These are phyloP conservation scores for Jatropha curcas DNA, from an alignment of 345 rosid genomes.

Conservation along the genomic window DNA sequence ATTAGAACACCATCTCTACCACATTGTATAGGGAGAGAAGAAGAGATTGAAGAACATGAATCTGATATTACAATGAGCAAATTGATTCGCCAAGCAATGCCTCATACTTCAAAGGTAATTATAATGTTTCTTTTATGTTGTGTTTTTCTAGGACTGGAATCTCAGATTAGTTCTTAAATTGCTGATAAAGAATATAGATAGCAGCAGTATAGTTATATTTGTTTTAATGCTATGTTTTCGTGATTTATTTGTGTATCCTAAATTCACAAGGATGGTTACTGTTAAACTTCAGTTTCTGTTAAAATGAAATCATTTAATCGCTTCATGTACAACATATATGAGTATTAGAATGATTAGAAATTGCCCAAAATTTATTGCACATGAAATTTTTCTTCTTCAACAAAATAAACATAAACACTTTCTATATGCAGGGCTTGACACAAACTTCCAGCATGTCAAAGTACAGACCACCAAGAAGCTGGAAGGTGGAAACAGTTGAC, in stretches of 20 bases:
- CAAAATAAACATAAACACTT: background rate
- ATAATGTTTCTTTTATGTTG: too few relatives aligned
- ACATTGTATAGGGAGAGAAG: slow-evolving; percentile 30
- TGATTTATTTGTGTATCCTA: too few relatives aligned
- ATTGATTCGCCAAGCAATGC: slow-evolving; percentile 58
- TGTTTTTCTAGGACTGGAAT: too few relatives aligned
- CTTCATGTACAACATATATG: too few relatives aligned
- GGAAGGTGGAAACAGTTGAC: slow-evolving; percentile 19
- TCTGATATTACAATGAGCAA: slow-evolving; percentile 55
- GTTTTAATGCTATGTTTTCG: too few relatives aligned
- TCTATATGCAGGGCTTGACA: slow-evolving; percentile 21
- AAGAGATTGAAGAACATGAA: slow-evolving; percentile 39
- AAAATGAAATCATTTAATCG: too few relatives aligned
- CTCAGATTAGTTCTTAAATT: too few relatives aligned
- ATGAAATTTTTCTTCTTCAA: background rate
- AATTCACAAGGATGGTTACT: too few relatives aligned
- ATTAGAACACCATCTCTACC: slow-evolving; percentile 56
- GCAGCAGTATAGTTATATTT: too few relatives aligned
- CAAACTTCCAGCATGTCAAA: slow-evolving; percentile 37
- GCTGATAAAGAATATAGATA: too few relatives aligned
- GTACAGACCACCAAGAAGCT: slow-evolving; percentile 45
- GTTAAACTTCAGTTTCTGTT: too few relatives aligned
- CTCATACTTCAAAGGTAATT: slow-evolving; percentile 39
- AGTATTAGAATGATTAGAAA: background rate
- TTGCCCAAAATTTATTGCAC: too few relatives aligned